Base-by-base conservation (phyloP, 495 filamentous ascomycete species). In the Penicillium silybi region DNA sequence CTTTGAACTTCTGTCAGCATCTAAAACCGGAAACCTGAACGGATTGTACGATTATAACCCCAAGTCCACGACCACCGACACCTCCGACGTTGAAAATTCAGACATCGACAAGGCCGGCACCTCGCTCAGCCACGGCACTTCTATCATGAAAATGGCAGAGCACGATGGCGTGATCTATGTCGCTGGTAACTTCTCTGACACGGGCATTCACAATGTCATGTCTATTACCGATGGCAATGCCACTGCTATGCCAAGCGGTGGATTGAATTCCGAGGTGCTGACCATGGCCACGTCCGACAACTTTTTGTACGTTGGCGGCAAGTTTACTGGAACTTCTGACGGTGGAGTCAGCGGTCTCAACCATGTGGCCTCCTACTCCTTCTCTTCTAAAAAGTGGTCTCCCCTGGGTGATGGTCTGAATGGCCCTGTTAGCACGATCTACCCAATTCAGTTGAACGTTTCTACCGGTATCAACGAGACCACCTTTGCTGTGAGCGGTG, bases 1-100 rank as follows among this genome's bases (percentile, higher is more conserved):
- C 17, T 96, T 97, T 66, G 80, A 83, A 23, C 71, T 91, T 22
- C 75, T 87, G 25, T 79, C 79, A 27, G 84, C 85, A 25, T 83
- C 81, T 23, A 13, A 10, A 22, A 65, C 50, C 20, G 58, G 82
- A 56, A 86, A 85, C 20, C 66, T 99, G 48, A 97, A 97, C 63
- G 91, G 91, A 11, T 69, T 99, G 3, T 99, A 89, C 66, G 93
- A 99, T 53, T 97, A 86, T 64, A 78, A 92, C 50, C 90, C 90
- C 0, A 79, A 72, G 22, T 66, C 80, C 41, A 74, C 76, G 10
- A 73, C 9, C 29, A 32, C 71, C 4, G 54, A 57, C 19, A 73
- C 84, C 47, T 75, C 78, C 27, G 79, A 89, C 61, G 83, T 92
- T 50, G 75, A 79, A 13, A 81, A 80, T 29, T 96, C 90, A 6